Percentiles rank a stretch among this genome's conserved stretches.
These are phyloP conservation scores for Schwanniomyces pseudopolymorphus DNA, from an alignment of 805 yeast genomes.

Conservation along the genomic window DNA sequence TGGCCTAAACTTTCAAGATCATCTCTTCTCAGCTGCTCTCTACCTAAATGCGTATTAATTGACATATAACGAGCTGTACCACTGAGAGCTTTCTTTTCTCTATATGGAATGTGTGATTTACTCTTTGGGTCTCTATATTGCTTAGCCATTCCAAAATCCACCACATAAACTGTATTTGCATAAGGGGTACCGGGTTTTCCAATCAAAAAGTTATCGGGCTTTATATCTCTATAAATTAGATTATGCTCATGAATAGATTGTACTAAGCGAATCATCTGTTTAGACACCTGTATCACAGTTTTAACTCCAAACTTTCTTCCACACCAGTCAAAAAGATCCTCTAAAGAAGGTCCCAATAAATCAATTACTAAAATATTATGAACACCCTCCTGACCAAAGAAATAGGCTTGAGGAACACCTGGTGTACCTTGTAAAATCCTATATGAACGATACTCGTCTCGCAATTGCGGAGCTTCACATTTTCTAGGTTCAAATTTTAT, in stretches of 20 bases:
- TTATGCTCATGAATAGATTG: slow-evolving; percentile 87
- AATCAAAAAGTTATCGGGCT: slow-evolving; percentile 94
- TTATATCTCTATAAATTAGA: slow-evolving; percentile 92
- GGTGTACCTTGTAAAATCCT: slow-evolving; percentile 75
- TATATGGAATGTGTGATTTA: slow-evolving; percentile 91
- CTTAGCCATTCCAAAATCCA: slow-evolving; percentile 99
- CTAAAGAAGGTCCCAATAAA: slow-evolving; percentile 90
- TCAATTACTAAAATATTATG: slow-evolving; percentile 95
- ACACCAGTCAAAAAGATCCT: slow-evolving; percentile 98
- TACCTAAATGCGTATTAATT: slow-evolving; percentile 93
- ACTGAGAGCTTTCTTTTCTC: slow-evolving; percentile 92
- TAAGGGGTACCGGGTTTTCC: slow-evolving; percentile 85
- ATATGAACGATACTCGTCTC: slow-evolving; percentile 97
- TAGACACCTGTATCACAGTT: slow-evolving; percentile 90
- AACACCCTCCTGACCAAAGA: slow-evolving; percentile 96
- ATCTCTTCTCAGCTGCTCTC: slow-evolving; percentile 95
- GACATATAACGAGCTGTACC: slow-evolving; percentile 99
- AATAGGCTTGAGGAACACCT: slow-evolving; percentile 96
- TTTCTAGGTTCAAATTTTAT: slow-evolving; percentile 96
- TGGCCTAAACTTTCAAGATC: slow-evolving; percentile 96
- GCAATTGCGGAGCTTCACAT: slow-evolving; percentile 94
- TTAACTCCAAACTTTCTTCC: slow-evolving; percentile 84
- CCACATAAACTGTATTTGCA: slow-evolving; percentile 83
- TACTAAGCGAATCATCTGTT: slow-evolving; percentile 88
- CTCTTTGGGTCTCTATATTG: slow-evolving; percentile 96